Evolutionary conservation across 2,329 filamentous ascomycete species (phyloP).

Genomic region (Trichophyton mentagrophytes): DNA sequence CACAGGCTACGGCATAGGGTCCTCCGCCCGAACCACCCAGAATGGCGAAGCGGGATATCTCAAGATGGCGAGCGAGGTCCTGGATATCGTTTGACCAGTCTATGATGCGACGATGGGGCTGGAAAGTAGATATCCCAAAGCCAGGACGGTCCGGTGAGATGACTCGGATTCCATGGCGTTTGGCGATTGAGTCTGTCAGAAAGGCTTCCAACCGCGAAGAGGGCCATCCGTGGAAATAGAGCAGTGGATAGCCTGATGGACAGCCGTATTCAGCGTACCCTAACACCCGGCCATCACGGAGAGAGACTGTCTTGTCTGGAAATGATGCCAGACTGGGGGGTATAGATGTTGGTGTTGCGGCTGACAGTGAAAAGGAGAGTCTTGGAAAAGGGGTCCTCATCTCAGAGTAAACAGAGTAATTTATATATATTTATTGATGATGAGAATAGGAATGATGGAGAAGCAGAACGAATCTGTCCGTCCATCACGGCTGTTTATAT

Average conservation of each 20-base stretch:
- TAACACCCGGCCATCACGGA: conserved; percentile 25
- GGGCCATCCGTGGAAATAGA: conserved; percentile 35
- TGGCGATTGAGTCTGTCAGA: conserved; percentile 23
- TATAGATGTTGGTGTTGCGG: background rate
- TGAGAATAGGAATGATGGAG: background rate
- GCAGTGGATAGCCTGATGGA: conserved; percentile 21
- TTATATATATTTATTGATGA: background rate
- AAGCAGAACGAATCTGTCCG: background rate
- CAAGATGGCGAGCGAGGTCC: conserved; percentile 29
- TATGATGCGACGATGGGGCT: conserved; percentile 26
- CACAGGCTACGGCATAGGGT: conserved; percentile 38
- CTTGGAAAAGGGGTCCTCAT: background rate
- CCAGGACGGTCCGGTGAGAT: conserved; percentile 35
- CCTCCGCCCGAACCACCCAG: conserved; percentile 37
- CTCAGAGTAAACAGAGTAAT: background rate
- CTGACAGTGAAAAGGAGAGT: background rate
- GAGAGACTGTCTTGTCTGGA: conserved; percentile 4
- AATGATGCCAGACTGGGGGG: background rate
- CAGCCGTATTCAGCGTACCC: conserved; percentile 36
- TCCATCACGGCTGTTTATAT: background rate
- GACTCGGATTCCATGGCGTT: conserved; percentile 26
- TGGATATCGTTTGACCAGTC: conserved; percentile 34
- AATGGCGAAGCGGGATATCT: conserved; percentile 31
- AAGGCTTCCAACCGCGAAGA: conserved; percentile 33
- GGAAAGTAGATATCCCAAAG: conserved; percentile 30